Conservation (phyloP, 306 rosid species). For the Castanospermum australe region DNA sequence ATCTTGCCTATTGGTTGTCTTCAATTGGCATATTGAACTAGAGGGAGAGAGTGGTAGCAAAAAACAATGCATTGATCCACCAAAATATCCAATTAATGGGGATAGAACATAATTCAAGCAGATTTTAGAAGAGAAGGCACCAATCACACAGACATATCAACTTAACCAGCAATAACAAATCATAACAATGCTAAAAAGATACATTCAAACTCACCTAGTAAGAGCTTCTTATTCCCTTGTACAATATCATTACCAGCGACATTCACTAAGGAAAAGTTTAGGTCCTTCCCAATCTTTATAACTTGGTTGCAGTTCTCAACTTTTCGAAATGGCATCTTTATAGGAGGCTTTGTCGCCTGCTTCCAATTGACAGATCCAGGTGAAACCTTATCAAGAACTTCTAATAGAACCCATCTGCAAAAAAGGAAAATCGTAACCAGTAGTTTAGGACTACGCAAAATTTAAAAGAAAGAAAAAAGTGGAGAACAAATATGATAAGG, state of each 20-base stretch:
- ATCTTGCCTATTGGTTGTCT: background rate
- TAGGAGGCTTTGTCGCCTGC: constrained; percentile 95
- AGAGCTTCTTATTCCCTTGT: constrained; percentile 98
- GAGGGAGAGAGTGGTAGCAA: background rate
- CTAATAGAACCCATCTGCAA: constrained; percentile 95
- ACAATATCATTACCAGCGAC: constrained; percentile 97
- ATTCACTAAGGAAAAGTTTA: constrained; percentile 91
- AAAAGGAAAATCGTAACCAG: constrained; percentile 33
- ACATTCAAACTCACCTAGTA: constrained; percentile 60
- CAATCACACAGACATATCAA: background rate
- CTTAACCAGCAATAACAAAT: constrained; percentile 1
- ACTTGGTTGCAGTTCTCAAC: constrained; percentile 99
- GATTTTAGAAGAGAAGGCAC: constrained; percentile 14
- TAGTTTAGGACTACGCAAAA: constrained; percentile 5
- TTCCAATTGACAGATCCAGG: constrained; percentile 95
- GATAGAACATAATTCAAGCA: constrained; percentile 12
- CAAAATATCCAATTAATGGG: background rate
- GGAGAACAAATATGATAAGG: constrained; percentile 5
- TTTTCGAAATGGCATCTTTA: constrained; percentile 97
- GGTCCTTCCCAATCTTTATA: constrained; percentile 75
- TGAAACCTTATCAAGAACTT: constrained; percentile 92
- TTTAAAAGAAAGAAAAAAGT: background rate
- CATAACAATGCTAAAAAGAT: background rate
- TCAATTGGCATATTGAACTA: constrained; percentile 18
- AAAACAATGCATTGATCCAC: constrained; percentile 15